Percentiles rank a stretch among this genome's conserved stretches.
Evolutionary conservation across 2,329 filamentous ascomycete genomes (phyloP).

Genomic region (Trichoderma sp.): DNA sequence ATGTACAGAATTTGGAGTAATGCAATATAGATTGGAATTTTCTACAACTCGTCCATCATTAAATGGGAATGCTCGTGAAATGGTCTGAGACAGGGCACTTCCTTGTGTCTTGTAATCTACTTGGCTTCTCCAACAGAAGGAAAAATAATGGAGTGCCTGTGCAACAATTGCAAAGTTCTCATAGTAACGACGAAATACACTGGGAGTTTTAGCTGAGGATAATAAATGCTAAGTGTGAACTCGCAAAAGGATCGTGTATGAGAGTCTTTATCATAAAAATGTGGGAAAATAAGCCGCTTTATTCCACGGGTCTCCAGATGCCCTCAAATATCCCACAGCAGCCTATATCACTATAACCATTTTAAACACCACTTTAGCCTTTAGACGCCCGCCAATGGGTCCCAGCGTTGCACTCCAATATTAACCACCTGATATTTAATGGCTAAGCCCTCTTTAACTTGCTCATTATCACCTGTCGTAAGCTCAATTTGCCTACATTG

Average conservation of each 20-base stretch:
- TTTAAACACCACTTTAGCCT: constrained; percentile 8
- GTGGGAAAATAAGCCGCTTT: background rate
- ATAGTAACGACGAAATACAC: background rate
- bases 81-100: background rate
- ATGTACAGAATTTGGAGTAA: background rate
- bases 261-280: background rate
- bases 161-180: background rate
- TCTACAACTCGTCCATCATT: accelerated
- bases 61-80: background rate
- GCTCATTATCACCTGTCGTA: background rate
- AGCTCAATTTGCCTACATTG: background rate
- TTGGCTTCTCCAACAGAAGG: background rate
- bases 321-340: background rate
- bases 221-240: background rate
- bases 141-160: background rate
- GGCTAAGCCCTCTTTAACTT: background rate
- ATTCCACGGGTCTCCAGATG: no score
- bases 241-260: background rate
- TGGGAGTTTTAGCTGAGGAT: no score
- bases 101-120: background rate
- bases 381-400: background rate
- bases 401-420: background rate
- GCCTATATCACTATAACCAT: constrained; percentile 1
- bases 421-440: background rate
- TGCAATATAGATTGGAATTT: background rate